Percentiles rank a stretch among this genome's conserved stretches.
Evolutionary conservation across 2,329 filamentous ascomycete genomes (phyloP).

Genomic region (Grosmannia serpens): DNA sequence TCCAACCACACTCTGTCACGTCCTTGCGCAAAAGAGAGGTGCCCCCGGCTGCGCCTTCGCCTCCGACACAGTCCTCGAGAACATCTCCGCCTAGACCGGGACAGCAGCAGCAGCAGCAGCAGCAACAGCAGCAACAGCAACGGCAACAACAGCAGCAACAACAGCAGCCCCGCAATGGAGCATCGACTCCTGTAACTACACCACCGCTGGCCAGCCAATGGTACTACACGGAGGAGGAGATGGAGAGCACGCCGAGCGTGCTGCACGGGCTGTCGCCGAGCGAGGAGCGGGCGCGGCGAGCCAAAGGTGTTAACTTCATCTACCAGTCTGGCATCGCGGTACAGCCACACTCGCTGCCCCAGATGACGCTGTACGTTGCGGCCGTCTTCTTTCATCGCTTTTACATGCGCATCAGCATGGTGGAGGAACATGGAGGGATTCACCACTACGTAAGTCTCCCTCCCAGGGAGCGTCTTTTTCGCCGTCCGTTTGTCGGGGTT

Average conservation of each 20-base stretch:
- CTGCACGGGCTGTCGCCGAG: conserved; percentile 66
- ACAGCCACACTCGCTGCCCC: conserved; percentile 55
- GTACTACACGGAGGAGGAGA: conserved; percentile 78
- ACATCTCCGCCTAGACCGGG: conserved; percentile 40
- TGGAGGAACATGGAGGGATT: conserved; percentile 61
- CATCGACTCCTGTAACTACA: background rate
- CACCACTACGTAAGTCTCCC: conserved; percentile 74
- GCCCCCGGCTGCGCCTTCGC: conserved; percentile 50
- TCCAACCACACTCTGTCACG: conserved; percentile 37
- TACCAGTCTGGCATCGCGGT: conserved; percentile 87
- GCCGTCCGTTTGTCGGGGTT: background rate
- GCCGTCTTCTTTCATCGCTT: conserved; percentile 93
- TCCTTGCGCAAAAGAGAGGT: conserved; percentile 35
- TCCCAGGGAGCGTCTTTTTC: background rate
- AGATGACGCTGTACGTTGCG: conserved; percentile 84
- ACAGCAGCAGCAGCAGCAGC: background rate
- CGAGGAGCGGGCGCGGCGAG: conserved; percentile 69
- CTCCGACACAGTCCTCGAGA: conserved; percentile 42
- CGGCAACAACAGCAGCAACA: background rate
- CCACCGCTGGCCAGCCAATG: conserved; percentile 52
- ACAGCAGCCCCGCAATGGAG: conserved; percentile 1
- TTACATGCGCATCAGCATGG: conserved; percentile 81
- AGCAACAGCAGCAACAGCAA: conserved; percentile 13
- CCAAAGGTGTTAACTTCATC: conserved; percentile 95
- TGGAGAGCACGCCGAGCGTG: conserved; percentile 71